phyloP scores from a whole-genome alignment of 208 protist genomes.

The Leishmania turanica region DNA sequence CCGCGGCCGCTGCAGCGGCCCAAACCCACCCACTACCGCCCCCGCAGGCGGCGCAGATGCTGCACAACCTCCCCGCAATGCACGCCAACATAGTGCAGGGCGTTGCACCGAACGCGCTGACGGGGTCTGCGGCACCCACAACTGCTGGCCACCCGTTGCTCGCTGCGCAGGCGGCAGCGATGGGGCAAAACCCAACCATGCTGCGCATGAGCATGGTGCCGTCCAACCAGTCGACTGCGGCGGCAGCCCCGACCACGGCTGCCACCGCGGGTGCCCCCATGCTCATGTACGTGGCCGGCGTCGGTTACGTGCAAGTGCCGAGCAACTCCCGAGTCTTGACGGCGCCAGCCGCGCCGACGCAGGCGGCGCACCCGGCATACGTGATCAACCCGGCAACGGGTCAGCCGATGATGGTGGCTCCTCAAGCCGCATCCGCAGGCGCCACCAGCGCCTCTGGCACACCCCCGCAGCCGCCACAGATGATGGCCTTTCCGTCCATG shows the following conservation, averaged over 20 bases:
- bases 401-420: constrained; percentile 24
- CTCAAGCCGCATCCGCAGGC: constrained; percentile 7
- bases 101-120: background rate
- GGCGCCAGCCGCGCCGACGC: constrained; percentile 2
- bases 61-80: background rate
- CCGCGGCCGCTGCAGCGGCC: background rate
- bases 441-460: constrained; percentile 9
- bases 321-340: constrained; percentile 15
- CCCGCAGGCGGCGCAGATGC: constrained; percentile 7
- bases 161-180: constrained; percentile 14
- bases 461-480: constrained; percentile 26
- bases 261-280: constrained; percentile 15
- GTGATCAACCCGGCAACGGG: constrained; percentile 38
- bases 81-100: constrained; percentile 4
- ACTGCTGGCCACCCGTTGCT: constrained; percentile 8
- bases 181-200: constrained; percentile 18
- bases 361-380: constrained; percentile 14
- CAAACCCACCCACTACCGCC: constrained; percentile 8
- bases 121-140: background rate
- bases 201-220: constrained; percentile 28
- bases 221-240: background rate
- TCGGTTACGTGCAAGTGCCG: constrained; percentile 32
- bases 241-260: background rate
- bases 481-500: constrained; percentile 20
- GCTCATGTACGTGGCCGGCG: constrained; percentile 31